phyloP scores from a whole-genome alignment of 2,329 filamentous ascomycete genomes.

The Colletotrichum echinochloae region DNA sequence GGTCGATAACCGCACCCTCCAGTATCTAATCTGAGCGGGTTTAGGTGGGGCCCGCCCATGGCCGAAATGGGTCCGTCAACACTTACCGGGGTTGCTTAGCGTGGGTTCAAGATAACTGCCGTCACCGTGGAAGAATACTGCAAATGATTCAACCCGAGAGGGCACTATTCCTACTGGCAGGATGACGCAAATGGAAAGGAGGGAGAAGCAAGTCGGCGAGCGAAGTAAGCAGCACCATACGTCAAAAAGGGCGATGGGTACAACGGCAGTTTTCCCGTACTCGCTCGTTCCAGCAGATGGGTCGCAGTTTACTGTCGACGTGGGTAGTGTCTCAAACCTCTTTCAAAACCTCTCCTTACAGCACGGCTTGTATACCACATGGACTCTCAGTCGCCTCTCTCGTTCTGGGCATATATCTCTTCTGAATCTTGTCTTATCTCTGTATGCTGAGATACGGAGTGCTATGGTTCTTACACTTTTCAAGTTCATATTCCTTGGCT shows the following conservation, averaged over 20 bases:
- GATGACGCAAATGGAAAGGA: background rate
- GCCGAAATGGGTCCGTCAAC: conserved; percentile 13
- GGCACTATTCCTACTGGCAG: background rate
- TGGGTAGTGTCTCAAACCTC: conserved; percentile 74
- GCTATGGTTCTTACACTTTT: conserved; percentile 75
- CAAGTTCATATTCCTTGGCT: conserved; percentile 77
- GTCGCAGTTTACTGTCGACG: conserved; percentile 75
- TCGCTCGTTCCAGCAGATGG: conserved; percentile 55
- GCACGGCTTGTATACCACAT: conserved; percentile 65
- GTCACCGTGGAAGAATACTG: background rate
- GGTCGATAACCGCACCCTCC: conserved; percentile 6
- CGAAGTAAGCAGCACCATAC: background rate
- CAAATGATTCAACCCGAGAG: background rate
- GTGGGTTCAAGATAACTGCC: background rate
- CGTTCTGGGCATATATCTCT: conserved; percentile 68
- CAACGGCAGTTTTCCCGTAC: too few species aligned
- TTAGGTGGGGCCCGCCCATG: background rate
- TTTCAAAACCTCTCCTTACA: conserved; percentile 73
- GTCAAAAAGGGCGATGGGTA: background rate
- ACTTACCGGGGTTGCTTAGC: conserved; percentile 13
- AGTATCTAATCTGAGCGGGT: conserved; percentile 27
- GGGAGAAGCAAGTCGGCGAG: background rate
- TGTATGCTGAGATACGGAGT: conserved; percentile 75
- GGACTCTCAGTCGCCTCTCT: conserved; percentile 64
- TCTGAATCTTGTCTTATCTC: conserved; percentile 68